A percentile compares a stretch with the other conserved stretches of the same genome.
These are phyloP conservation scores for Stephania cephalantha DNA, from an alignment of 164 flowering plant species.

Conservation along the genomic window DNA sequence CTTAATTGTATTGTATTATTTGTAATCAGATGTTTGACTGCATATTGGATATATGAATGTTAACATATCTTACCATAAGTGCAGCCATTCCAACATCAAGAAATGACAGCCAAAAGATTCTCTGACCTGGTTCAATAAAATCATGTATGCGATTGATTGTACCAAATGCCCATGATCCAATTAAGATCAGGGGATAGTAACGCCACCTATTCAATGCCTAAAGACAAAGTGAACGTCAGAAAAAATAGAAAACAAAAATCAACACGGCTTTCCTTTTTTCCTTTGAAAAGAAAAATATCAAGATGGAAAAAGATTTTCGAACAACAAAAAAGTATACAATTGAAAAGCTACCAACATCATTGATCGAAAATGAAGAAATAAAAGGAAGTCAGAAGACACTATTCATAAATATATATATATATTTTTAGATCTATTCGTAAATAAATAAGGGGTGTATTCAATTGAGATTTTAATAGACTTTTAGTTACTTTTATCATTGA, in stretches of 20 bases:
- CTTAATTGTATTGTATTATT: no score
- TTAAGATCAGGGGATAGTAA: conserved; percentile 90
- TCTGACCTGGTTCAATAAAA: conserved; percentile 74
- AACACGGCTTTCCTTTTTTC: background rate
- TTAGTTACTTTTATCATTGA: no score
- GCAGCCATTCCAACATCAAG: conserved; percentile 92
- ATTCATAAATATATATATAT: no score
- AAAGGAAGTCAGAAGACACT: background rate
- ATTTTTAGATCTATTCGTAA: no score
- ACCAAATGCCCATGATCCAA: conserved; percentile 93
- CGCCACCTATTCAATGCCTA: conserved; percentile 95
- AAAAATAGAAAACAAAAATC: background rate
- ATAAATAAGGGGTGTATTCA: no score
- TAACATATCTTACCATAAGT: conserved; percentile 59
- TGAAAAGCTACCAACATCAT: background rate
- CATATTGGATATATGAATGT: background rate
- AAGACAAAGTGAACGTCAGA: background rate
- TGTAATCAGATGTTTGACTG: no score
- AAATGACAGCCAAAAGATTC: conserved; percentile 85
- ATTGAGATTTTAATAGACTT: no score
- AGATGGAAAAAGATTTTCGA: background rate
- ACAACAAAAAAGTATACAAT: background rate
- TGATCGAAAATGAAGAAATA: background rate
- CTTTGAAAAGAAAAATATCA: background rate
- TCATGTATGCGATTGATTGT: conserved; percentile 91